Conservation (phyloP, 2,329 filamentous ascomycete genomes). For the Monascus ruber region DNA sequence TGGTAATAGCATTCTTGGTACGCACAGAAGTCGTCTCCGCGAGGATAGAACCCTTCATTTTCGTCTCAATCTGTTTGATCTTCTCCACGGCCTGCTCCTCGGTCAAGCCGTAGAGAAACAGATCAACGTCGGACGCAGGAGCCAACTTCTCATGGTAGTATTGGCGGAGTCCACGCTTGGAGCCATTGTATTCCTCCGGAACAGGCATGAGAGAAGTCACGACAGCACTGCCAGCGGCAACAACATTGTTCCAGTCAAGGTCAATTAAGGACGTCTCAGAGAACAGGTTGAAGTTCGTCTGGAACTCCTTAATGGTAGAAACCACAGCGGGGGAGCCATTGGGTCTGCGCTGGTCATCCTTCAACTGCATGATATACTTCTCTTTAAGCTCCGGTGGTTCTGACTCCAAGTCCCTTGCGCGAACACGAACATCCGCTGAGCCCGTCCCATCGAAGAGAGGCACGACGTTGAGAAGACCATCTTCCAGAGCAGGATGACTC, state of each 20-base stretch:
- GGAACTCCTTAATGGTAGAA: conserved; percentile 55
- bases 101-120: conserved; percentile 70
- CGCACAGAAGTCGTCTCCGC: conserved; percentile 75
- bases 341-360: conserved; percentile 45
- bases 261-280: conserved; percentile 66
- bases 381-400: conserved; percentile 19
- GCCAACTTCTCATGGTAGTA: conserved; percentile 76
- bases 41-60: conserved; percentile 64
- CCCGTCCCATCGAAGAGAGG: conserved; percentile 20
- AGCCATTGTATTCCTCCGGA: conserved; percentile 48
- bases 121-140: conserved; percentile 74
- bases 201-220: conserved; percentile 67
- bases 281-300: conserved; percentile 69
- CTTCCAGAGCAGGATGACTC: conserved; percentile 15
- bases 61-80: conserved; percentile 68
- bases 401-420: conserved; percentile 20
- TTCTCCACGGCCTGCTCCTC: conserved; percentile 71
- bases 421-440: conserved; percentile 14
- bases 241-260: conserved; percentile 70
- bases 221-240: conserved; percentile 70
- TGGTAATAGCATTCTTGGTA: conserved; percentile 80
- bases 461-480: conserved; percentile 23
- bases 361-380: conserved; percentile 24
- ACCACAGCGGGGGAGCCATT: conserved; percentile 59
- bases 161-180: conserved; percentile 50